Evolutionary conservation across 2,329 filamentous ascomycete species (phyloP).

Genomic region (Fusarium sp.): DNA sequence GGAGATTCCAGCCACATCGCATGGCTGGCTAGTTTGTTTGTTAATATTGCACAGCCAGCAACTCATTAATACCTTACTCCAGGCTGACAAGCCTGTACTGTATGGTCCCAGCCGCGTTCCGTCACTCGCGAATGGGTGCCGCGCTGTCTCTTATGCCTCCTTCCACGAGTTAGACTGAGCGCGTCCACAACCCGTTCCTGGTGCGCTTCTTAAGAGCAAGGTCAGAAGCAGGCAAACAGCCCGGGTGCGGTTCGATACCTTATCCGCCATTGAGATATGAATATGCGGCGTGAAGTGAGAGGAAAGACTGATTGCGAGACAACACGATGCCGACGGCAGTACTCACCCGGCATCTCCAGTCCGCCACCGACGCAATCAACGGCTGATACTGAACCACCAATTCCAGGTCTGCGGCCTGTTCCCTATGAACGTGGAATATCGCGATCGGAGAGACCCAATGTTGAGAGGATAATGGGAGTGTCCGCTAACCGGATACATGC

Average conservation of each 20-base stretch:
- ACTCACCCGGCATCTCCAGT: constrained; percentile 33
- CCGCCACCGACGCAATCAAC: constrained; percentile 46
- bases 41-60: not conserved
- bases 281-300: constrained; percentile 13
- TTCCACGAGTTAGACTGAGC: constrained; percentile 11
- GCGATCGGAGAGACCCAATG: constrained; percentile 26
- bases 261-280: constrained; percentile 13
- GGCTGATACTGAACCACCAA: constrained; percentile 34
- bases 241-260: not conserved
- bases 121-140: constrained; percentile 8
- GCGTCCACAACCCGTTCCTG: constrained; percentile 19
- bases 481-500: constrained; percentile 2
- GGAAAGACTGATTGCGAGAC: constrained; percentile 18
- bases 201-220: constrained; percentile 6
- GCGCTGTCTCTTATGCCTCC: constrained; percentile 9
- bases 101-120: constrained; percentile 15
- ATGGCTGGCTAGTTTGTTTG: constrained; percentile 16
- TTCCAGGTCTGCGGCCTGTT: constrained; percentile 5
- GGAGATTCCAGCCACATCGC: constrained; percentile 24
- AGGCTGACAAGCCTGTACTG: constrained; percentile 11
- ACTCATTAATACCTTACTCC: not conserved
- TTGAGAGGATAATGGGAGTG: constrained; percentile 15
- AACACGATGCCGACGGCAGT: constrained; percentile 44
- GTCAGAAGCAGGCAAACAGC: constrained; percentile 6
- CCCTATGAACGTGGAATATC: constrained; percentile 29